Evolutionary conservation across 805 yeast species (phyloP).

Genomic region (Hermanozyma aechmeae): DNA sequence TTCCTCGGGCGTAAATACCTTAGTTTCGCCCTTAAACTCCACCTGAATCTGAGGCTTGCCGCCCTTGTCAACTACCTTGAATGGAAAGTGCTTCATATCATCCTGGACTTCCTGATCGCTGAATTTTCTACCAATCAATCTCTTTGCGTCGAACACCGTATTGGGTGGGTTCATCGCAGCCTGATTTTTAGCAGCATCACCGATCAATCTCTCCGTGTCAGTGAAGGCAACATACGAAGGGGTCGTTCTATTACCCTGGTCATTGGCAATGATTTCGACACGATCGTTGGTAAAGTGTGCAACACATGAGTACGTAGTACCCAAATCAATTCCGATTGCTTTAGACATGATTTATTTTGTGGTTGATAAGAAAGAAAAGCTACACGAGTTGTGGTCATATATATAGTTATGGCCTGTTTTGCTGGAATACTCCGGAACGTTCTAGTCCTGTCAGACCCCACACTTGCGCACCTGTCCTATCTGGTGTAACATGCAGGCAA

Average conservation of each 20-base stretch:
- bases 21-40: constrained; percentile 80
- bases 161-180: constrained; percentile 93
- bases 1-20: constrained; percentile 88
- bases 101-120: constrained; percentile 68
- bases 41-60: constrained; percentile 88
- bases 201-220: constrained; percentile 88
- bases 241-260: constrained; percentile 97
- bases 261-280: constrained; percentile 93
- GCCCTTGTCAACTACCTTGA: constrained; percentile 62
- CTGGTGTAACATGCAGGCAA: no score
- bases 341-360: constrained; percentile 8
- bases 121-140: constrained; percentile 81
- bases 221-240: constrained; percentile 97
- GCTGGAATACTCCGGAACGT: no score
- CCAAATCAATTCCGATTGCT: constrained; percentile 87
- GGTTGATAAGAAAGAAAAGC: not conserved
- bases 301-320: constrained; percentile 97
- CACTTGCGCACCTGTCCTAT: no score
- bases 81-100: constrained; percentile 87
- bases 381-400: no score
- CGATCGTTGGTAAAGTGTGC: constrained; percentile 64
- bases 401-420: no score
- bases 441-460: no score
- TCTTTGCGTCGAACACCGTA: constrained; percentile 93
- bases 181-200: constrained; percentile 98